Percentiles rank a stretch among this genome's conserved stretches.
Conservation (phyloP, 768 basidiomycete species). For the Symmetrospora coprosmae region DNA sequence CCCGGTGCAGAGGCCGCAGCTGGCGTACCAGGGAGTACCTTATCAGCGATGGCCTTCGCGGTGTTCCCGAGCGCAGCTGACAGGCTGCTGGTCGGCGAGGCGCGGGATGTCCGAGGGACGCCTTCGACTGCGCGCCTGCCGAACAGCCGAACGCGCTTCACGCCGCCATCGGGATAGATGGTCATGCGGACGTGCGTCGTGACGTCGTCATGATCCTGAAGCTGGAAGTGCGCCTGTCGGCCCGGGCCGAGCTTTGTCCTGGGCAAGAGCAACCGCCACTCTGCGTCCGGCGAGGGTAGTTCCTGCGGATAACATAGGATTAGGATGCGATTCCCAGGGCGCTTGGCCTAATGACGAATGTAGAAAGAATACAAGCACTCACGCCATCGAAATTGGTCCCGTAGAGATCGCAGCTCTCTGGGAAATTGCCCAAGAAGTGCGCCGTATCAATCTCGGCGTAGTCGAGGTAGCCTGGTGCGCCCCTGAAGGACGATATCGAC, state of each 20-base stretch:
- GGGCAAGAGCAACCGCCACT: conserved; percentile 63
- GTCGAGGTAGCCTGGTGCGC: conserved; percentile 55
- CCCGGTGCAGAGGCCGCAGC: conserved; percentile 1
- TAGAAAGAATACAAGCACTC: conserved; percentile 16
- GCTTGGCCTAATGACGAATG: too few species aligned
- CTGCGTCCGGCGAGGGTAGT: conserved; percentile 39
- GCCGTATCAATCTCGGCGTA: conserved; percentile 80
- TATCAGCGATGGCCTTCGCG: too few species aligned
- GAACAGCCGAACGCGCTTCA: conserved; percentile 77
- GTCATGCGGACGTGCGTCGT: conserved; percentile 78
- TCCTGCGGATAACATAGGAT: conserved; percentile 25
- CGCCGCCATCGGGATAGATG: conserved; percentile 86
- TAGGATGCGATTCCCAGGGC: not conserved
- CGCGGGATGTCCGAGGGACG: not conserved
- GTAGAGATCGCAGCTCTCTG: conserved; percentile 69
- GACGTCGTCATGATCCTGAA: conserved; percentile 49
- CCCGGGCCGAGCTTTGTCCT: conserved; percentile 74
- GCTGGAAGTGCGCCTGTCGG: conserved; percentile 73
- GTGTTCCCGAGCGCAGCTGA: too few species aligned
- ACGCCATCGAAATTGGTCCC: conserved; percentile 42
- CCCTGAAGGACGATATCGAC: conserved; percentile 42
- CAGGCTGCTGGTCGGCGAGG: not conserved
- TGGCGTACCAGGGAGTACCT: not conserved
- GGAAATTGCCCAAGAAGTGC: conserved; percentile 92
- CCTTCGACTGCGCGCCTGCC: conserved; percentile 44